Evolutionary conservation across 352 stramenopile species (phyloP).

Genomic region (Pythium utonaiense): DNA sequence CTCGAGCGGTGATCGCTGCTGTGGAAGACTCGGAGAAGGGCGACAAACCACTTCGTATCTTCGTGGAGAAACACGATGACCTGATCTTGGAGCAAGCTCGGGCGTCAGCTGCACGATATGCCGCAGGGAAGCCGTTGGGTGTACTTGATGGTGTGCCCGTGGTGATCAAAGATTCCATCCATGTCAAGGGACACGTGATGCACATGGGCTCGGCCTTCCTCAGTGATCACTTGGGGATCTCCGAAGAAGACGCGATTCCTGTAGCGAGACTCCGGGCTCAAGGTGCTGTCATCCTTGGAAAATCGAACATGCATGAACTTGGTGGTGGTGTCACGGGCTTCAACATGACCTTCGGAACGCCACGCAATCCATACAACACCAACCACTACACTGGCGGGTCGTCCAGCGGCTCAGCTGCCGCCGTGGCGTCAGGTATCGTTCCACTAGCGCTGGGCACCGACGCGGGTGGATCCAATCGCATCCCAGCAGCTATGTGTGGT

Average conservation of each 20-base stretch:
- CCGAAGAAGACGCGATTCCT: constrained; percentile 42
- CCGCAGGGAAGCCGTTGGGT: constrained; percentile 49
- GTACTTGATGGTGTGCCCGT: constrained; percentile 89
- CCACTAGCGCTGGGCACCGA: constrained; percentile 85
- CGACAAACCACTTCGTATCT: constrained; percentile 57
- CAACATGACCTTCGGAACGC: constrained; percentile 69
- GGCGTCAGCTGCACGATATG: constrained; percentile 67
- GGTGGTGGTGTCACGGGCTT: constrained; percentile 72
- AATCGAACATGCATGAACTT: constrained; percentile 89
- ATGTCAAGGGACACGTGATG: constrained; percentile 62
- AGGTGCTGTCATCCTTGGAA: constrained; percentile 87
- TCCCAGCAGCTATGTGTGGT: constrained; percentile 84
- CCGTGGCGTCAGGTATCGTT: constrained; percentile 85
- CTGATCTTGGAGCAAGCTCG: constrained; percentile 65
- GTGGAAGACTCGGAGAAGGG: constrained; percentile 49
- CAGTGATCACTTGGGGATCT: constrained; percentile 40
- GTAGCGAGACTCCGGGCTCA: constrained; percentile 55
- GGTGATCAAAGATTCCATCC: constrained; percentile 86
- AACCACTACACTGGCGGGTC: constrained; percentile 87
- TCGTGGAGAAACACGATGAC: constrained; percentile 72
- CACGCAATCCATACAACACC: constrained; percentile 84
- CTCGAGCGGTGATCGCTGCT: constrained; percentile 53
- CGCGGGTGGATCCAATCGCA: constrained; percentile 88
- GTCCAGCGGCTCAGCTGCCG: constrained; percentile 85
- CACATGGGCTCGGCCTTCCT: constrained; percentile 80